phyloP scores from a whole-genome alignment of 768 basidiomycete genomes.

The Russula brevipes region DNA sequence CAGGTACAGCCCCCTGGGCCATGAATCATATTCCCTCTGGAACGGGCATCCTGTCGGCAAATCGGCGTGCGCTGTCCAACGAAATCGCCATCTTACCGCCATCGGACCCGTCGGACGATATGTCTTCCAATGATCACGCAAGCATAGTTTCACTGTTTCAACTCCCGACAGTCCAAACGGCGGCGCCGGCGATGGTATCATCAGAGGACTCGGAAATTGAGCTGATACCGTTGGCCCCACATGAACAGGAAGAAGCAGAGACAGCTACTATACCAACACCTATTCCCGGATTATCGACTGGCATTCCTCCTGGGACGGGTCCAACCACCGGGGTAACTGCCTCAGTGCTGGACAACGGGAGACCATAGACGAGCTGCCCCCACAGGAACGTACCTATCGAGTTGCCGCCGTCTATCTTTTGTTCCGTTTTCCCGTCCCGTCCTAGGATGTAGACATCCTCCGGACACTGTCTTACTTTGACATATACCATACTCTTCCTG shows the following conservation, averaged over 20 bases:
- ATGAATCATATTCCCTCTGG: not conserved
- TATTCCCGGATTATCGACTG: not conserved
- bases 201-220: not conserved
- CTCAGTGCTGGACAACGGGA: not conserved
- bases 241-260: not conserved
- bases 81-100: not conserved
- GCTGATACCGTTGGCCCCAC: not conserved
- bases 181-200: not conserved
- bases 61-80: not conserved
- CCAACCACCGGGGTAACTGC: not conserved
- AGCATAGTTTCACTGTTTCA: not conserved
- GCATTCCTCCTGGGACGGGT: not conserved
- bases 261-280: not conserved
- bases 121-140: too few relatives aligned
- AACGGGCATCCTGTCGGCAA: not conserved
- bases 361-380: not conserved
- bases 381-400: not conserved
- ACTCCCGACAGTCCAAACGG: not conserved
- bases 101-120: not conserved
- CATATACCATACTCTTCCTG: not conserved
- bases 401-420: not conserved
- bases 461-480: not conserved
- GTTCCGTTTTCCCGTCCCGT: not conserved
- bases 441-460: not conserved
- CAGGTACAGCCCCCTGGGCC: not conserved